Evolutionary conservation across 805 yeast genomes (phyloP), one percentile per base, ranked within the genome.

Genomic region (Nakazawaea ishiwadae): DNA sequence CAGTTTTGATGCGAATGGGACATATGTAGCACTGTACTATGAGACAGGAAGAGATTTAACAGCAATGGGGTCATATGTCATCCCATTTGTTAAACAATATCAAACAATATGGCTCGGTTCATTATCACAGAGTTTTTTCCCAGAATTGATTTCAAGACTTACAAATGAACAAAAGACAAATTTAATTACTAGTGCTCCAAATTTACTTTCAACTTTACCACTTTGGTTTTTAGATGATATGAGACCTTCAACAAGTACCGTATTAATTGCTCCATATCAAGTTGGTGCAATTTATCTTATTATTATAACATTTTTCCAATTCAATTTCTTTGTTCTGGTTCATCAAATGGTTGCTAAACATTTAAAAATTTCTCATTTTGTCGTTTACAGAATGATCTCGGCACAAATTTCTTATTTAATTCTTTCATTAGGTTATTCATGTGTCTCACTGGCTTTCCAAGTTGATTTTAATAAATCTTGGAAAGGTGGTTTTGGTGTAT

Each of bases 281-380:
- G 82, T 79, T 44, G 91, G 90, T 26, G 65, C 80, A 50, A 77
- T 82, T 53, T 83, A 77, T 58, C 63, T 81, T 55, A 71, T 82
- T 53, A 73, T 83, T 53, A 57, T 82, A 39, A 75, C 89, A 5
- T 78, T 84, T 53, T 79, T 84, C 69, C 80, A 79, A 47, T 71
- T 82, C 55, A 73, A 59, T 14, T 71, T 81, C 56, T 80, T 79
- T 54, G 64, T 61, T 12, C 75, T 73, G 2, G 57, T 77, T 21
- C 84, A 83, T 55, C 57, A 55, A 38, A 54, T 63, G 19, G 68
- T 81, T 37, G 66, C 74, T 1, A 63, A 65, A 36, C 62, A 66
- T 20, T 56, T 83, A 38, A 74, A 71, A 41, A 60, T 64, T 14
- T 46, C 42, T 17, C 78, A 75, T 40, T 73, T 68, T 52, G 43